Conservation (phyloP, 78 protist species). For the Trichosphaerium sp. region DNA sequence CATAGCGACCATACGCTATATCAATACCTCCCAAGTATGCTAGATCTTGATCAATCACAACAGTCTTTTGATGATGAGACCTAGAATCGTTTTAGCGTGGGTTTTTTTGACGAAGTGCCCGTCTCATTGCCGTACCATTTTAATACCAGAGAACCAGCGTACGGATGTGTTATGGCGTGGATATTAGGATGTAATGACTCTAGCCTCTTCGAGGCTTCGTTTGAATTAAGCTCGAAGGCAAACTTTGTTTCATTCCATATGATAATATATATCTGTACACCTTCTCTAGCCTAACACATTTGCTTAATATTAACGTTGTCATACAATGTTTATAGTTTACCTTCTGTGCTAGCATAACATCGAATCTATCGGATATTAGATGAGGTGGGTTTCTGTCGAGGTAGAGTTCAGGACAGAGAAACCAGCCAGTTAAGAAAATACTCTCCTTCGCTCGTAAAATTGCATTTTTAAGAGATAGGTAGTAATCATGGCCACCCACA, state of each 20-base stretch:
- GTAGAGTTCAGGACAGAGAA: slow-evolving; percentile 43
- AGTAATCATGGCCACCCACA: background rate
- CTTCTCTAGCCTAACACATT: slow-evolving; percentile 10
- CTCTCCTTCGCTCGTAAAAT: too few relatives aligned
- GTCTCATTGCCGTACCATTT: too few relatives aligned
- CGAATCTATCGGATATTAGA: slow-evolving; percentile 22
- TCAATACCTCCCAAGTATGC: slow-evolving; percentile 60
- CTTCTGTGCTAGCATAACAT: slow-evolving; percentile 25
- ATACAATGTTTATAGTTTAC: too few relatives aligned
- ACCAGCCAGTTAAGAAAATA: slow-evolving; percentile 43
- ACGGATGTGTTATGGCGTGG: slow-evolving; percentile 45
- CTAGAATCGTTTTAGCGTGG: slow-evolving; percentile 24
- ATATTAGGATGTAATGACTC: slow-evolving; percentile 37
- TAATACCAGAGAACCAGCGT: too few relatives aligned
- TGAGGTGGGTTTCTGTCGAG: slow-evolving; percentile 25
- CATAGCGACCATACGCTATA: slow-evolving; percentile 49
- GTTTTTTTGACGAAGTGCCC: too few relatives aligned
- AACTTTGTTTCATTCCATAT: slow-evolving; percentile 60
- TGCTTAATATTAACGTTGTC: background rate
- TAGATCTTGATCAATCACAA: slow-evolving; percentile 42
- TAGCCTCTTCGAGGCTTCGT: background rate
- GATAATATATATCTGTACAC: slow-evolving; percentile 48
- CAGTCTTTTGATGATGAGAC: slow-evolving; percentile 61
- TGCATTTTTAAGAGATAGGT: too few relatives aligned
- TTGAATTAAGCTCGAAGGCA: slow-evolving; percentile 8